Conservation (phyloP, 129 eudicot genomes). For the Calendula officinalis region DNA sequence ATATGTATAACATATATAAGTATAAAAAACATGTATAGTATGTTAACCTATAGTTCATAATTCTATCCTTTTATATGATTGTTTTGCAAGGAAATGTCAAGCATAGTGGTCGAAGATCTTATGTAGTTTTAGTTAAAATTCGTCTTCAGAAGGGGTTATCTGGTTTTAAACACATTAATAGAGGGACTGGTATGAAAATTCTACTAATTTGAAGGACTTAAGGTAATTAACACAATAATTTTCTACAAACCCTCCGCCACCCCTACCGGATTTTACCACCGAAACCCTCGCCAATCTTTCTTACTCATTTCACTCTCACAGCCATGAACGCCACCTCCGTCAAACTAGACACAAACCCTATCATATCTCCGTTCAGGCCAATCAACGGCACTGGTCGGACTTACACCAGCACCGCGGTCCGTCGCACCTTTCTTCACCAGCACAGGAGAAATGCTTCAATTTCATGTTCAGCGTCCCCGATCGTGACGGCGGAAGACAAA, state of each 20-base stretch:
- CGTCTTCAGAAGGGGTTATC: neutral
- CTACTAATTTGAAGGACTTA: neutral
- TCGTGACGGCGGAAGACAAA: constrained; percentile 21
- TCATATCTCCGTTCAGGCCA: constrained; percentile 5
- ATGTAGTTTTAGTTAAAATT: too few species aligned
- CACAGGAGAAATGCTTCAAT: constrained; percentile 19
- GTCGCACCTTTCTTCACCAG: neutral
- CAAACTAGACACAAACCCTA: constrained; percentile 36
- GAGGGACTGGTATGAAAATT: constrained; percentile 3
- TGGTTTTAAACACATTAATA: neutral
- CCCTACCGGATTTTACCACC: neutral
- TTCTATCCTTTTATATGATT: too few species aligned
- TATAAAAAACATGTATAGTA: too few species aligned
- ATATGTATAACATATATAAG: too few species aligned
- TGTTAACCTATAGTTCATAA: too few species aligned
- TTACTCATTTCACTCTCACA: constrained; percentile 2
- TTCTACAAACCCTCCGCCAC: constrained; percentile 7
- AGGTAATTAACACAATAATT: constrained; percentile 2
- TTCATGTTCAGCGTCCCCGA: constrained; percentile 31
- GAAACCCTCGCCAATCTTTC: constrained; percentile 28
- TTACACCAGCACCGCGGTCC: constrained; percentile 7
- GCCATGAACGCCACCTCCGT: constrained; percentile 34
- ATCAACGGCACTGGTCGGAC: constrained; percentile 14
- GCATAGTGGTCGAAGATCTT: too few species aligned
- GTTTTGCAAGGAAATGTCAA: too few species aligned